Conservation (phyloP, 2,329 filamentous ascomycete species). For the Aspergillus novofumigatus region DNA sequence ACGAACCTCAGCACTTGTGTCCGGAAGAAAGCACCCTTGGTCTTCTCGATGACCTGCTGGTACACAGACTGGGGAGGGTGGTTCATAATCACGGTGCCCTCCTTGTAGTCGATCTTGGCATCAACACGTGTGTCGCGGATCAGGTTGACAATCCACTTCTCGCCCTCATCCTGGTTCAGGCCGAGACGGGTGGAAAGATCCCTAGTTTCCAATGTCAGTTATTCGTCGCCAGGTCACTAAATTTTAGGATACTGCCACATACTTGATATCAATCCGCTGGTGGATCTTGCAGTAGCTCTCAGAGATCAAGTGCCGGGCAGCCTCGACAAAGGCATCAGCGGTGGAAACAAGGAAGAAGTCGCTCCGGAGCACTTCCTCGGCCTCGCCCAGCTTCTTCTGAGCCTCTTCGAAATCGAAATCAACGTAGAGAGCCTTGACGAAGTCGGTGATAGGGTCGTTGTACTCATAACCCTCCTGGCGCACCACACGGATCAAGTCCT, state of each 20-base stretch:
- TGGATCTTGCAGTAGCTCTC: constrained; percentile 99
- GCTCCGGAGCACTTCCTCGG: constrained; percentile 83
- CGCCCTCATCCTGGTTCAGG: constrained; percentile 87
- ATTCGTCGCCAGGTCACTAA: neutral
- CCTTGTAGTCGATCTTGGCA: constrained; percentile 98
- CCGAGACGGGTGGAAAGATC: constrained; percentile 90
- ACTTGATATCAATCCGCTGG: constrained; percentile 94
- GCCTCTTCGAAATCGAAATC: constrained; percentile 98
- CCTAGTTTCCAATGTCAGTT: constrained; percentile 38
- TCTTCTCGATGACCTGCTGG: constrained; percentile 98
- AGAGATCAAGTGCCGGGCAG: constrained; percentile 91
- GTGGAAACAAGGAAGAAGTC: constrained; percentile 93
- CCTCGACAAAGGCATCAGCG: constrained; percentile 86
- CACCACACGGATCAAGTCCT: constrained; percentile 92
- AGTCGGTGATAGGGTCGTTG: constrained; percentile 90
- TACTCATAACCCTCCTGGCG: constrained; percentile 98
- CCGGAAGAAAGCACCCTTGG: constrained; percentile 97
- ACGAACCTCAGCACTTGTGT: constrained; percentile 78
- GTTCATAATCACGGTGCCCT: constrained; percentile 98
- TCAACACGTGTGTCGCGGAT: constrained; percentile 97
- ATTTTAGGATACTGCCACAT: constrained; percentile 27
- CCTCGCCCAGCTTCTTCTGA: constrained; percentile 77
- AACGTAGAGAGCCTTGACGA: constrained; percentile 92
- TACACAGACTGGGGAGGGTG: constrained; percentile 98
- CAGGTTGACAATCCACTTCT: constrained; percentile 99